Conservation (phyloP, 371 early-diverging fungal species). For the Actinomucor elegans region DNA sequence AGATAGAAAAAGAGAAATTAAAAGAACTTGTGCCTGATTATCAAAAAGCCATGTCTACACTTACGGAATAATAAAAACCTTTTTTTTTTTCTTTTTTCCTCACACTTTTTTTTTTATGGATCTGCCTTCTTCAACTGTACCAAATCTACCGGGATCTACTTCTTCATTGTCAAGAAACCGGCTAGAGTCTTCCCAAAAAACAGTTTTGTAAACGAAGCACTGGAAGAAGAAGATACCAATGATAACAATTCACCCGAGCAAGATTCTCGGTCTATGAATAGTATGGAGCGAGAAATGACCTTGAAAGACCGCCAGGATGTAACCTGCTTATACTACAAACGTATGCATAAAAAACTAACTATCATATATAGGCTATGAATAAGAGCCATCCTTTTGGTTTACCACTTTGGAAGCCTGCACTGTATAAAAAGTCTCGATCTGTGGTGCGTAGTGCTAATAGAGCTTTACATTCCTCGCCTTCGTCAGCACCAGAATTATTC, state of each 20-base stretch:
- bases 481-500: constrained; percentile 57
- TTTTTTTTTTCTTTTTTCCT: not conserved
- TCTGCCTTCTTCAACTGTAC: not conserved
- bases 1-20: constrained; percentile 40
- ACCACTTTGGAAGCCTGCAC: constrained; percentile 95
- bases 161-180: not conserved
- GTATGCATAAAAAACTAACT: not conserved
- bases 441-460: constrained; percentile 76
- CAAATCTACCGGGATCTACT: not conserved
- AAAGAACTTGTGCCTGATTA: constrained; percentile 25
- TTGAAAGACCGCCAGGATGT: constrained; percentile 71
- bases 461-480: constrained; percentile 80
- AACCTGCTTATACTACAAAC: not conserved
- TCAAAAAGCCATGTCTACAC: constrained; percentile 22
- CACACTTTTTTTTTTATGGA: not conserved
- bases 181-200: not conserved
- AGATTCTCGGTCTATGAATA: constrained; percentile 18
- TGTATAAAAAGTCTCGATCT: constrained; percentile 92
- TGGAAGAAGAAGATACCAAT: constrained; percentile 3
- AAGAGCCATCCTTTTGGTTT: constrained; percentile 90
- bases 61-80: constrained; percentile 13
- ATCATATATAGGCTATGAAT: constrained; percentile 66
- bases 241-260: not conserved
- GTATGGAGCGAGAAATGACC: constrained; percentile 55
- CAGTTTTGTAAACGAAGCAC: constrained; percentile 6